Evolutionary conservation across 371 early-diverging fungal genomes (phyloP).

Genomic region (Basidiobolus meristosporus): DNA sequence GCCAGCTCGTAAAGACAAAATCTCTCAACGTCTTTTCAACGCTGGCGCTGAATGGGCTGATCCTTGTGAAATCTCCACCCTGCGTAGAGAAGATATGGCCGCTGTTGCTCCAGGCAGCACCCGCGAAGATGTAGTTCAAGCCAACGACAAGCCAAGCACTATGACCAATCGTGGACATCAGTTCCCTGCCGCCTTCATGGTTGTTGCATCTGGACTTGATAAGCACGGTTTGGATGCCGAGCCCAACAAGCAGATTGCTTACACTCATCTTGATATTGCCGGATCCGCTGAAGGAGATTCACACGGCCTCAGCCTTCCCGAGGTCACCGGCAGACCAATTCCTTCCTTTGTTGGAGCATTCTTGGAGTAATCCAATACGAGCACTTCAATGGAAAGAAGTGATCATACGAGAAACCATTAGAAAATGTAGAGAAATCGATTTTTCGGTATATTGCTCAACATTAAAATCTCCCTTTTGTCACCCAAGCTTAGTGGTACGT

Average conservation of each 20-base stretch:
- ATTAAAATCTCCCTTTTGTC: background rate
- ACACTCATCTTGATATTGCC: slow-evolving; percentile 75
- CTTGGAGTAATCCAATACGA: slow-evolving; percentile 13
- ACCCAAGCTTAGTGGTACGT: background rate
- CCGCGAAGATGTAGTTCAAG: slow-evolving; percentile 67
- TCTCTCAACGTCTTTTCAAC: slow-evolving; percentile 36
- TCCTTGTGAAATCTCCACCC: slow-evolving; percentile 62
- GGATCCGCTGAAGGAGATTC: slow-evolving; percentile 52
- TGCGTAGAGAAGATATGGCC: slow-evolving; percentile 64
- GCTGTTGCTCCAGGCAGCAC: slow-evolving; percentile 36
- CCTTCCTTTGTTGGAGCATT: slow-evolving; percentile 60
- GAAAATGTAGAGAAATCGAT: background rate
- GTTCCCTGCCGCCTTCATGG: slow-evolving; percentile 74
- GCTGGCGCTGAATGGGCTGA: slow-evolving; percentile 59
- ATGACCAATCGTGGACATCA: slow-evolving; percentile 70
- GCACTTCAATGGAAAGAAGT: background rate
- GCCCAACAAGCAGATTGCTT: slow-evolving; percentile 36
- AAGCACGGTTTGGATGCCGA: slow-evolving; percentile 44
- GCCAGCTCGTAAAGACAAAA: slow-evolving; percentile 39
- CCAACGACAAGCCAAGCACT: slow-evolving; percentile 49
- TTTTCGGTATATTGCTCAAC: background rate
- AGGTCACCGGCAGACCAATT: slow-evolving; percentile 59
- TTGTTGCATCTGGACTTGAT: slow-evolving; percentile 57
- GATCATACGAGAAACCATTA: background rate
- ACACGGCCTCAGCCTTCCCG: slow-evolving; percentile 44